Percentiles rank a stretch among this genome's conserved stretches.
These are phyloP conservation scores for Nephelium lappaceum DNA, from an alignment of 345 rosid genomes.

Conservation along the genomic window DNA sequence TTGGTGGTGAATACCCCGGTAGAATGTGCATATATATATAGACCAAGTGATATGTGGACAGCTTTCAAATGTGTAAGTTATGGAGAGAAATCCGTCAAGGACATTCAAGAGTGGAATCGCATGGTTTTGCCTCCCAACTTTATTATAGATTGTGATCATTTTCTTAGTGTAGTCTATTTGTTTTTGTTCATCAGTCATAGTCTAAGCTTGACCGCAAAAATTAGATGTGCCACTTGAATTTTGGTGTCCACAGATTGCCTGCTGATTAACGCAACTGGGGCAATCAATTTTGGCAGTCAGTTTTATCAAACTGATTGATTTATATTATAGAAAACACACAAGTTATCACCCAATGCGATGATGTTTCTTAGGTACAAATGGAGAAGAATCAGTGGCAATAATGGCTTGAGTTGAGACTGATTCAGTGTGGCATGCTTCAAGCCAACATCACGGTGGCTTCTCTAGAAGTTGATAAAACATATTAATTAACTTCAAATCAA, in stretches of 20 bases:
- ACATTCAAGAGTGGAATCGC: constrained; percentile 22
- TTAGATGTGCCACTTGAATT: background rate
- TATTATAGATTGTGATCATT: background rate
- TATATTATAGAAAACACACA: too few relatives aligned
- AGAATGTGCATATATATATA: constrained; percentile 10
- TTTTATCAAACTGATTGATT: too few relatives aligned
- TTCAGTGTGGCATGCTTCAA: background rate
- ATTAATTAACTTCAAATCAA: background rate
- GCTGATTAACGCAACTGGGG: too few relatives aligned
- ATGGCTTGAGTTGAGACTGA: background rate
- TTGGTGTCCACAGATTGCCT: background rate
- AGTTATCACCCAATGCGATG: too few relatives aligned
- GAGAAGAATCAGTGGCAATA: background rate
- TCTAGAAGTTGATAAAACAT: background rate
- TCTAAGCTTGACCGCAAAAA: background rate
- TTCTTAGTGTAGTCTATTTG: background rate
- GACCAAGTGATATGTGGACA: background rate
- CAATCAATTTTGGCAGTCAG: background rate
- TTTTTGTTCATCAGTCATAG: background rate
- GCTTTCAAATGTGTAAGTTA: background rate
- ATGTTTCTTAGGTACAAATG: too few relatives aligned
- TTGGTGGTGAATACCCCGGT: too few relatives aligned
- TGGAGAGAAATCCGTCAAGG: constrained; percentile 2
- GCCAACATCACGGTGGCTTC: background rate
- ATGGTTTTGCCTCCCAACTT: constrained; percentile 31